Percentiles rank a stretch among this genome's conserved stretches.
Evolutionary conservation across 202 grass and related monocot genomes (phyloP).

Genomic region (Hordeum pubiflorum): DNA sequence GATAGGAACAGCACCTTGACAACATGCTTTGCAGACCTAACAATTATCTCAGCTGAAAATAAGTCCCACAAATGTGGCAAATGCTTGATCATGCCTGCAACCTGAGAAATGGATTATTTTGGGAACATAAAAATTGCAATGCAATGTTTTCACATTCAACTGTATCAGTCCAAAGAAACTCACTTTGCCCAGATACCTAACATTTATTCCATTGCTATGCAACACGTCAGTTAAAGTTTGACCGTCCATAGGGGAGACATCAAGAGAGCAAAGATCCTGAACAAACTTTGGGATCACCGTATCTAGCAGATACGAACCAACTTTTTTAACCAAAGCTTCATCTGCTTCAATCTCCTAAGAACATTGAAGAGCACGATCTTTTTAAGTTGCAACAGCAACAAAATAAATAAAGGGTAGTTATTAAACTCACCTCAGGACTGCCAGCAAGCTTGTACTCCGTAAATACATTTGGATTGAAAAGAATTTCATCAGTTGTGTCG

Average conservation of each 20-base stretch:
- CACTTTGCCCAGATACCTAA: constrained; percentile 95
- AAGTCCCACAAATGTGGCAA: constrained; percentile 79
- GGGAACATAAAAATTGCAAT: constrained; percentile 4
- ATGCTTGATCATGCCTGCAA: constrained; percentile 77
- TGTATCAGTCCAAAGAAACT: constrained; percentile 29
- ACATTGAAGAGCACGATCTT: constrained; percentile 22
- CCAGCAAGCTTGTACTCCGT: constrained; percentile 93
- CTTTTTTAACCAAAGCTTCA: constrained; percentile 67
- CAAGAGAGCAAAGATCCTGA: constrained; percentile 85
- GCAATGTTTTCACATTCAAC: background rate
- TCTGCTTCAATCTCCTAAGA: constrained; percentile 72
- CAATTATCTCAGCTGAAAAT: constrained; percentile 70
- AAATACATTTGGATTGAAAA: constrained; percentile 97
- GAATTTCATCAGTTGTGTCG: constrained; percentile 39
- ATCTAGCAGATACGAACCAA: constrained; percentile 68
- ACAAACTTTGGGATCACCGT: constrained; percentile 84
- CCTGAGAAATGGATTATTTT: constrained; percentile 42
- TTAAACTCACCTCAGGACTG: constrained; percentile 58
- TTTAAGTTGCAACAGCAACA: constrained; percentile 3
- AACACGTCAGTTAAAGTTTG: constrained; percentile 83
- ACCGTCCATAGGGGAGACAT: constrained; percentile 92
- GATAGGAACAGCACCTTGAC: constrained; percentile 60
- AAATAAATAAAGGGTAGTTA: constrained; percentile 14
- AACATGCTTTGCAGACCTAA: constrained; percentile 90
- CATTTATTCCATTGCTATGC: constrained; percentile 87